phyloP scores from a whole-genome alignment of 768 basidiomycete genomes.

The Asterophora lycoperdoides region DNA sequence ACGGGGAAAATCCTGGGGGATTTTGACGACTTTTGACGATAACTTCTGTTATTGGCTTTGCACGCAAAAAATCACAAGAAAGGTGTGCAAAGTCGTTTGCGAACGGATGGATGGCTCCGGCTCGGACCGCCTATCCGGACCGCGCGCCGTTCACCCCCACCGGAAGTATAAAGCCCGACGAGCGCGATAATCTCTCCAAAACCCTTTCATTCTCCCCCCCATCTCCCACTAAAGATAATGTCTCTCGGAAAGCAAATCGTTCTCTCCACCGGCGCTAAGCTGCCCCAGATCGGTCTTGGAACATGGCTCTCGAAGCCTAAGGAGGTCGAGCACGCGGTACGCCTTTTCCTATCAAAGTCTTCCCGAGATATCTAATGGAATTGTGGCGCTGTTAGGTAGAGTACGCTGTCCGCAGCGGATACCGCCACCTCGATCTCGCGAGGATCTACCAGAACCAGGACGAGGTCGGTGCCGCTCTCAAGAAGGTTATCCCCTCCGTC shows the following conservation, averaged over 20 bases:
- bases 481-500: conserved; percentile 72
- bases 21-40: too few species aligned
- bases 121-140: conserved; percentile 13
- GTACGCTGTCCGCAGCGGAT: conserved; percentile 68
- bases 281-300: conserved; percentile 80
- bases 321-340: conserved; percentile 71
- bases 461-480: conserved; percentile 69
- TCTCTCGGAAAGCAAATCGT: conserved; percentile 32
- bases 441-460: conserved; percentile 77
- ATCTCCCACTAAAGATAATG: conserved; percentile 8
- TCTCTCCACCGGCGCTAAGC: conserved; percentile 41
- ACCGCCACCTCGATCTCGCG: conserved; percentile 83
- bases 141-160: conserved; percentile 2
- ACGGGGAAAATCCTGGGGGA: too few species aligned
- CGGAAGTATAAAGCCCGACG: background rate
- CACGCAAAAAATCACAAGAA: background rate
- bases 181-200: background rate
- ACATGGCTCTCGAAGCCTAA: conserved; percentile 76
- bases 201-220: background rate
- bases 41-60: too few species aligned
- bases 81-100: too few species aligned
- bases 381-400: conserved; percentile 49
- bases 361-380: conserved; percentile 2
- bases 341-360: conserved; percentile 12
- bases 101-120: too few species aligned